A percentile compares a stretch with the other conserved stretches of the same genome.
phyloP scores from a whole-genome alignment of 1,284 basidiomycete species.

The Peniophora sp. region DNA sequence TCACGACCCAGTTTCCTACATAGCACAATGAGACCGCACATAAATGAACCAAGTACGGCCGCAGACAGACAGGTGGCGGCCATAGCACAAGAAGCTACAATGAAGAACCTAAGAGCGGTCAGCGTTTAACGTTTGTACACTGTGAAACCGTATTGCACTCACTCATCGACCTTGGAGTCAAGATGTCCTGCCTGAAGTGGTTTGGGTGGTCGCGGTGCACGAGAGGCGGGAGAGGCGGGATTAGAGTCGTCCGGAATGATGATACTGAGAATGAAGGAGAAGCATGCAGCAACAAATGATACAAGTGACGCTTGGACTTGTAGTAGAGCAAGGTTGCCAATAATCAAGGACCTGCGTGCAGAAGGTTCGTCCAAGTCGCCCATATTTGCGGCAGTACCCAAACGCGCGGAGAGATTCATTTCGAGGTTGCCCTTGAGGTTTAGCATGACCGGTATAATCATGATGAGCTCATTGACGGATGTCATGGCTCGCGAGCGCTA shows the following conservation, averaged over 20 bases:
- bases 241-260: conserved; percentile 33
- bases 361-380: conserved; percentile 79
- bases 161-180: not conserved
- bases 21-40: conserved; percentile 80
- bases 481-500: conserved; percentile 87
- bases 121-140: not conserved
- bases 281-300: conserved; percentile 77
- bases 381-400: conserved; percentile 75
- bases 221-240: conserved; percentile 5
- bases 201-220: conserved; percentile 3
- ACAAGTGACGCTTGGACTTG: conserved; percentile 93
- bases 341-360: conserved; percentile 61
- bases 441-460: conserved; percentile 90
- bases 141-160: conserved; percentile 35
- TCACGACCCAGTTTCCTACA: conserved; percentile 74
- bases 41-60: conserved; percentile 83
- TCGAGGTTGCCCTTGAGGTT: conserved; percentile 97
- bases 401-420: conserved; percentile 83
- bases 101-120: conserved; percentile 49
- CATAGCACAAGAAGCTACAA: conserved; percentile 89
- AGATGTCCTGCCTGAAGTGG: not conserved
- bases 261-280: conserved; percentile 72
- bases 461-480: conserved; percentile 90
- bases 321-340: conserved; percentile 81
- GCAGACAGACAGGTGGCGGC: conserved; percentile 78